Conservation (phyloP, 345 rosid species). For the Eucalyptus paniculata region DNA sequence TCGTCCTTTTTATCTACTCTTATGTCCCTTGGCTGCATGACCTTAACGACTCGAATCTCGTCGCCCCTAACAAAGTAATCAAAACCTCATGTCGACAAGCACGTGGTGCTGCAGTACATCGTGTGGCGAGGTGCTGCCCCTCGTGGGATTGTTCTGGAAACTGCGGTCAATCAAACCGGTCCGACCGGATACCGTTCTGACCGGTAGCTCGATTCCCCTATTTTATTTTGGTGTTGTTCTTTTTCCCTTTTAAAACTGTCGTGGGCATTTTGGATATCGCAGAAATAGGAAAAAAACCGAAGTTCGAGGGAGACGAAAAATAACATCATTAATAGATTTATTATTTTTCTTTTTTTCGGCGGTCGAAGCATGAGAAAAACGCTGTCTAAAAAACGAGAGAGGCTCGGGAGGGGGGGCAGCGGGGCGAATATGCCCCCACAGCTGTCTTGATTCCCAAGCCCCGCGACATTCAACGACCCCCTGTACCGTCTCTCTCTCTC, state of each 20-base stretch:
- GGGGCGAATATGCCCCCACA: neutral
- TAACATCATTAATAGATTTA: neutral
- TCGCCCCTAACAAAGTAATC: neutral
- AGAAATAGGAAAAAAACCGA: neutral
- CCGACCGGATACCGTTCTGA: neutral
- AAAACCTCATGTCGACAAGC: neutral
- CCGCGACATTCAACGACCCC: neutral
- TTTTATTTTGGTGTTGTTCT: neutral
- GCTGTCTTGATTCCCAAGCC: constrained; percentile 1
- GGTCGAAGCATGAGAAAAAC: neutral
- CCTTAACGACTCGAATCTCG: neutral
- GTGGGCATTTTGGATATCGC: neutral
- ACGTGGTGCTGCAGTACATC: neutral
- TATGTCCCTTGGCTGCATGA: neutral
- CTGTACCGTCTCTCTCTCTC: neutral
- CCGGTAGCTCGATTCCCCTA: neutral
- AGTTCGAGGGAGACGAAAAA: neutral
- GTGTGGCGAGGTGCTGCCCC: neutral
- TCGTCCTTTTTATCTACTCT: neutral
- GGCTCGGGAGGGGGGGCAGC: neutral
- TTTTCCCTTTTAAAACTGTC: neutral
- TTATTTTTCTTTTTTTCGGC: neutral
- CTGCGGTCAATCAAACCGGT: neutral
- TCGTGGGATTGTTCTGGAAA: neutral
- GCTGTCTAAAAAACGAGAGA: neutral